Base-by-base conservation (phyloP, 164 flowering plant species). In the Tinospora cordifolia region DNA sequence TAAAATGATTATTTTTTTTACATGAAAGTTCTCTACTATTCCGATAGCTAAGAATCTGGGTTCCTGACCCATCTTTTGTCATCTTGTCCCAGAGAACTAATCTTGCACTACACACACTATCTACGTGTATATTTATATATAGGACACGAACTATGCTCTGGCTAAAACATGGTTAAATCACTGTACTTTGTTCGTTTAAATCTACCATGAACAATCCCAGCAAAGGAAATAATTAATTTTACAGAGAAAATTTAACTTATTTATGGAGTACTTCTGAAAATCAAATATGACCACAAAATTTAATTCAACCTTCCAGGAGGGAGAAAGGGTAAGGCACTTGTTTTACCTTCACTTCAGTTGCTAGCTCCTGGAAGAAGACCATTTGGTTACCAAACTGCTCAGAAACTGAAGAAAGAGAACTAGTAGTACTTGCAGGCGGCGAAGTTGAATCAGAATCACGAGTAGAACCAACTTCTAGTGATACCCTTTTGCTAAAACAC, bases 291-390 rank as follows among this genome's bases (percentile, higher is more conserved):
- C 54, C 19, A 12, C 19, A 63, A 30, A 26, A 64, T 0, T 1
- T 11, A 83, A 85, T 84, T 12, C 86, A 84, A 59, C 85, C 84
- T 12, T 79, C 88, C 2, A 86, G 72, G 44, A 88, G 75, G 5
- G 85, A 88, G 75, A 87, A 88, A 2, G 88, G 92, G 77, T 88
- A 86, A 76, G 59, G 59, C 59, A 51, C 59, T n/a, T 14, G 6
- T 51, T 51, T 51, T n/a, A 51, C 59, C 59, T 51, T 51, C 59
- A 51, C 84, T 81, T 71, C 83, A 82, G 70, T 71, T 66, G 25
- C 74, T 68, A 69, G 21, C 15, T 79, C 81, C 13, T 76, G 69
- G 1, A 71, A 71, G 65, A 76, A 78, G 15, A 74, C 26, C 17
- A 75, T 21, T 27, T 51, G 65, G 3, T 63, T 70, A 46, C 68